These are phyloP conservation scores for Digitaria exilis DNA, from an alignment of 202 grass and related monocot species.

Conservation along the genomic window DNA sequence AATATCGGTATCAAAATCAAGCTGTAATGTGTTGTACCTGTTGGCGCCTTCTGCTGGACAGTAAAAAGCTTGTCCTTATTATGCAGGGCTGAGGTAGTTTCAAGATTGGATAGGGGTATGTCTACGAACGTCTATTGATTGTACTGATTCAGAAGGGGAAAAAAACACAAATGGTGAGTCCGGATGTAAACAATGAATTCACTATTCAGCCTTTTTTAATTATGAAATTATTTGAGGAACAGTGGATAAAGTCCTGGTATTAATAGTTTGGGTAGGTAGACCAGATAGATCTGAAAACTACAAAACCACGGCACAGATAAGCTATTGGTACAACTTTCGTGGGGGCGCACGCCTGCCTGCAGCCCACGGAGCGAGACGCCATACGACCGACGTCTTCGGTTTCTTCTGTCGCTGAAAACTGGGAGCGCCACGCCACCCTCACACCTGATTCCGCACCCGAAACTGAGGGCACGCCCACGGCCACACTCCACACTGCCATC, in stretches of 20 bases:
- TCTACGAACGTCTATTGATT: no score
- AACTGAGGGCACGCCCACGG: not conserved
- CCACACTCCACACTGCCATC: not conserved
- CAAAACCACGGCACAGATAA: not conserved
- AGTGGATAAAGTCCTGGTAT: not conserved
- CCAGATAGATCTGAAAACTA: not conserved
- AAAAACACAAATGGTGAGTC: no score
- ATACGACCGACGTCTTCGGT: not conserved
- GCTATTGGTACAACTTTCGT: not conserved
- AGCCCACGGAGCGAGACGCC: not conserved
- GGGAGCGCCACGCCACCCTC: conserved; percentile 11
- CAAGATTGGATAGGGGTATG: no score
- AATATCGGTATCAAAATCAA: no score
- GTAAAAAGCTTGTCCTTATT: no score
- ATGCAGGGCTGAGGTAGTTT: no score
- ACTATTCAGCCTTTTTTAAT: no score
- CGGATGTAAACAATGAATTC: no score
- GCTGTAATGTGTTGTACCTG: no score
- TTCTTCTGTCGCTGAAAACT: conserved; percentile 7
- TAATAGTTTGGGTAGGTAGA: not conserved
- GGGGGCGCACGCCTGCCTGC: not conserved
- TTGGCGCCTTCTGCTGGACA: no score
- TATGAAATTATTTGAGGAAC: not conserved
- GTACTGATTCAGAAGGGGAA: no score
- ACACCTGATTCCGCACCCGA: not conserved